Percentiles rank a stretch among this genome's conserved stretches.
Conservation (phyloP, 768 basidiomycete genomes). For the Macrolepiota fuliginosa region DNA sequence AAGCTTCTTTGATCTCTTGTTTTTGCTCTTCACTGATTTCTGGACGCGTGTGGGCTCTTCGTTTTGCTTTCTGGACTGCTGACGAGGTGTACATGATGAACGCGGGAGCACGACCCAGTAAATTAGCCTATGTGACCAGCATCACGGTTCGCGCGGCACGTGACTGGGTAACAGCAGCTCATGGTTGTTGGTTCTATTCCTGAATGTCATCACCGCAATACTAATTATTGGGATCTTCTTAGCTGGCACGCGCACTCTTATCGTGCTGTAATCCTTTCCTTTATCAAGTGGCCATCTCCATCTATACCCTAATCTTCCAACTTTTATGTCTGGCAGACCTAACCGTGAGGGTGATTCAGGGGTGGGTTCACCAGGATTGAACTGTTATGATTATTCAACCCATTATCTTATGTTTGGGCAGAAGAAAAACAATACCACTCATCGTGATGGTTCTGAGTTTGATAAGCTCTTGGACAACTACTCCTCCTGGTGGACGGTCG, state of each 20-base stretch:
- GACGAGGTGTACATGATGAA: constrained; percentile 60
- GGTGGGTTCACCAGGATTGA: neutral
- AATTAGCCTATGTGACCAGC: constrained; percentile 3
- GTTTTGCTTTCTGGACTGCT: constrained; percentile 69
- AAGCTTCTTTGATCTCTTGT: constrained; percentile 97
- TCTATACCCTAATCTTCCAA: neutral
- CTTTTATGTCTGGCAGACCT: neutral
- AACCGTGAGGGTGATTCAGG: neutral
- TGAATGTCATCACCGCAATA: neutral
- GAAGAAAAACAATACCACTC: neutral
- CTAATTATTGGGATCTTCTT: neutral
- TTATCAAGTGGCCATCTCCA: neutral
- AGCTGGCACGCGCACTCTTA: neutral
- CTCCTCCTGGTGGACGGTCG: neutral
- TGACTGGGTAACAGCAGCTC: neutral
- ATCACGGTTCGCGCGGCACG: constrained; percentile 8
- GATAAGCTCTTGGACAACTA: neutral
- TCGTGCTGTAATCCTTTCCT: neutral
- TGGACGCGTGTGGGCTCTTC: constrained; percentile 72
- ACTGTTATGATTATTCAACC: neutral
- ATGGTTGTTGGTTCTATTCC: neutral
- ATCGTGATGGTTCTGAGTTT: neutral
- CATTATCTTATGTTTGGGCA: neutral
- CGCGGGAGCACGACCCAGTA: constrained; percentile 3
- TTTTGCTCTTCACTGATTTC: constrained; percentile 88